Base-by-base conservation (phyloP, 2,329 filamentous ascomycete species). In the Phialocephala subalpina region DNA sequence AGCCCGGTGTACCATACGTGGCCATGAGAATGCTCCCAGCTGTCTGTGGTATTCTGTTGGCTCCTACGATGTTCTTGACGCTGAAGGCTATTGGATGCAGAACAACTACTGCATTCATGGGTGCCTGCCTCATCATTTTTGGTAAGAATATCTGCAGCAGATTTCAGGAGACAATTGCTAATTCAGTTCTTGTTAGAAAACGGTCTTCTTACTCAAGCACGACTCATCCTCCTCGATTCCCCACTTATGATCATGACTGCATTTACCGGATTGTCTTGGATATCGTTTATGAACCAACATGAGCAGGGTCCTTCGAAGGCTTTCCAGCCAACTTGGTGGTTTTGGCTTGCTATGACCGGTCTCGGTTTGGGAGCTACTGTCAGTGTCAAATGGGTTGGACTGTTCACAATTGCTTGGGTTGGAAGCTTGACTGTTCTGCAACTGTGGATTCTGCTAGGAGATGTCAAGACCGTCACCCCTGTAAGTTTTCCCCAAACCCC, bases 351-450 rank as follows among this genome's bases (percentile, higher is more conserved):
- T 64, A 89, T 93, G 77, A 97, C 92, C 53, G 96, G 96, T 73
- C 82, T 99, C 52, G 92, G 91, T 42, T 84, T 99, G 59, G 96
- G 96, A 69, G 90, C 95, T 59, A 98, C 96, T 8, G 88, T 90
- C 68, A 98, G 95, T 82, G 94, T 98, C 76, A 99, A 99, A 83
- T 99, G 96, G 96, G 96, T 99, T 76, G 96, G 96, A 59, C 85
- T 99, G 60, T 98, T 99, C 84, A 99, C 96, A 69, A 97, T 97
- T 79, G 96, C 95, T 58, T 99, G 96, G 96, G 93, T 99, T 72
- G 96, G 96, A 69, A 88, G 86, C 79, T 87, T 99, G 81, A 99
- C 96, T 42, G 80, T 95, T 53, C 79, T 99, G 55, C 96, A 99
- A 82, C 87, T 99, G 65, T 99, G 96, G 96, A 90, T 97, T 72